Base-by-base conservation (phyloP, 2,329 filamentous ascomycete species). In the Sporothrix schenckii region DNA sequence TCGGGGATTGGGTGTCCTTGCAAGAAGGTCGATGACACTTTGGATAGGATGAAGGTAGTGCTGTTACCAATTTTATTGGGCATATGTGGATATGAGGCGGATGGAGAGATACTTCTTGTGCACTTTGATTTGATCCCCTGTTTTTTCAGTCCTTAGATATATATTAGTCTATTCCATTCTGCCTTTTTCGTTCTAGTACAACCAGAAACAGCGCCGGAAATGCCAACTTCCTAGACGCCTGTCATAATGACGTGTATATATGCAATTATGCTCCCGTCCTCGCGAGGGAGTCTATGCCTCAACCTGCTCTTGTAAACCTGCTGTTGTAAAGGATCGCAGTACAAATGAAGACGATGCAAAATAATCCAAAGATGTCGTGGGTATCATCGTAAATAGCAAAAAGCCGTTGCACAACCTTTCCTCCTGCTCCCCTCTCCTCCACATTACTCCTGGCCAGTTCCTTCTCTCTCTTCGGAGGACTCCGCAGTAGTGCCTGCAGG, bases 371-470 rank as follows among this genome's bases (percentile, higher is more conserved):
- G 39, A 54, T 53, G 54, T 39, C 34, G 53, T 63, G 54, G 68
- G 54, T 60, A 69, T 60, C 53, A 44, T 54, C 34, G 66, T 58
- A 68, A 68, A 68, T 60, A 60, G 24, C 41, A 49, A 68, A 49
- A 53, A 50, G 6, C 34, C 34, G 34, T 34, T 34, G 34, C 3
- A 5, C 34, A 9, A 1, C 34, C 34, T 34, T 34, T 34, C 27
- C 21, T 39, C 27, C 30, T 34, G 41, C 41, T 53, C 44, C 4
- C 19, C 47, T 27, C 19, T 7, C 49, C 49, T 49, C 44, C 13
- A 16, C 19, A 21, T 50, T 50, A 6, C 49, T 50, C 19, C 2
- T 24, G 39, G 9, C 4, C 4, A 27, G 3, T n/a, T 41, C 49
- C 58, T 47, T n/a, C 41, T 47, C 30, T 56, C 27, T 10, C 2